These are phyloP conservation scores for Ceratobasidium sp. DNA, from an alignment of 1,284 basidiomycete species.

Conservation along the genomic window DNA sequence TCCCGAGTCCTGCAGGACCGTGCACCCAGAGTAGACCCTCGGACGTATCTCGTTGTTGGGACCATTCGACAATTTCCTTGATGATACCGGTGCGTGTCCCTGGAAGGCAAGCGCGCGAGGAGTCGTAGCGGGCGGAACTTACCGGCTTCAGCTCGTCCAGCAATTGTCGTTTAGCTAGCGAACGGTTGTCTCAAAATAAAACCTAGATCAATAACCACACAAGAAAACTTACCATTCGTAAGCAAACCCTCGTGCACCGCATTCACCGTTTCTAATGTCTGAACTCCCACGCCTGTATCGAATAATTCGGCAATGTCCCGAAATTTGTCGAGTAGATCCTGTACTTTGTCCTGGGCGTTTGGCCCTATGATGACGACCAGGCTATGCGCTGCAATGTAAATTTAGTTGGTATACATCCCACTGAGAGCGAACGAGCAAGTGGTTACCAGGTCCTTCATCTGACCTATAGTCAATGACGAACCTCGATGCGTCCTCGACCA, in stretches of 20 bases:
- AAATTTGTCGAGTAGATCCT: neutral
- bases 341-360: neutral
- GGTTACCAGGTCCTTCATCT: too few species aligned
- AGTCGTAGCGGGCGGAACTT: neutral
- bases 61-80: neutral
- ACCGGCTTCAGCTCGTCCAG: neutral
- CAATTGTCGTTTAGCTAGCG: neutral
- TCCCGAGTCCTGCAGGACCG: slow-evolving; percentile 52
- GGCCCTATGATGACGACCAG: neutral
- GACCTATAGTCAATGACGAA: neutral
- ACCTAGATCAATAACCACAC: neutral
- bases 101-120: neutral
- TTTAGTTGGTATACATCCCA: neutral
- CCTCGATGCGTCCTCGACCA: slow-evolving; percentile 14
- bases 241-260: neutral
- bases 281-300: neutral
- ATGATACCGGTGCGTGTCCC: neutral
- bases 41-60: neutral
- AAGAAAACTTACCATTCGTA: neutral
- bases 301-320: neutral
- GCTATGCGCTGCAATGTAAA: neutral
- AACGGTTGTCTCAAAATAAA: neutral
- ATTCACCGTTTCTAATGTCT: neutral
- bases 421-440: too few species aligned
- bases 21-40: slow-evolving; percentile 50